Percentiles rank a stretch among this genome's conserved stretches.
Conservation (phyloP, 768 basidiomycete genomes). For the Termitomyces bulborhizus region DNA sequence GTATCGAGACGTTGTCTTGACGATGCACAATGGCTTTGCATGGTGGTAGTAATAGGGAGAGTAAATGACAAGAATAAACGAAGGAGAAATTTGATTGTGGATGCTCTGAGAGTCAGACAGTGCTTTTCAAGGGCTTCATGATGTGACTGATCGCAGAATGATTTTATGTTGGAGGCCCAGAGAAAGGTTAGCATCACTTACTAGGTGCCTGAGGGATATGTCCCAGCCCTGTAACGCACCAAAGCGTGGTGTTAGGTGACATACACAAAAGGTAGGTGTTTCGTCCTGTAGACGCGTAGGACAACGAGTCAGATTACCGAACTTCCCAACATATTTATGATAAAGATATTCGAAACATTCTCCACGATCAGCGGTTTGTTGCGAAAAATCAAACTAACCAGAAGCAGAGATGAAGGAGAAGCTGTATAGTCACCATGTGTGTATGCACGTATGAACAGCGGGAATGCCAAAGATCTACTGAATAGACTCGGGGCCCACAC, state of each 20-base stretch:
- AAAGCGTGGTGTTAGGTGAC: not conserved
- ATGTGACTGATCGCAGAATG: conserved; percentile 3
- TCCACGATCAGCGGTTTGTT: not conserved
- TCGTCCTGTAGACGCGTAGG: not conserved
- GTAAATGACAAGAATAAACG: not conserved
- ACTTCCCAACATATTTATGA: not conserved
- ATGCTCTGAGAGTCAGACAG: not conserved
- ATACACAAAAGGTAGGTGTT: not conserved
- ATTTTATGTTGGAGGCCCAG: not conserved
- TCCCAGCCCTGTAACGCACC: conserved; percentile 9
- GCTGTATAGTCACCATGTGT: not conserved
- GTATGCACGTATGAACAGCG: not conserved
- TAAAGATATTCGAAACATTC: not conserved
- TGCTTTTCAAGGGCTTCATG: conserved; percentile 6
- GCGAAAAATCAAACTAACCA: not conserved
- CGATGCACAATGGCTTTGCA: conserved; percentile 1
- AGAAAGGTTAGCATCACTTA: conserved; percentile 10
- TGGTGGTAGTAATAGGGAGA: not conserved
- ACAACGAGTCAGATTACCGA: not conserved
- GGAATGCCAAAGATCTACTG: not conserved
- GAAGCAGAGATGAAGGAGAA: not conserved
- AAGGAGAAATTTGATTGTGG: conserved; percentile 1
- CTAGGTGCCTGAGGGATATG: conserved; percentile 5
- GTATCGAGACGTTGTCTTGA: not conserved
- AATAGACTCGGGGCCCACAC: too few relatives aligned